Percentiles rank a stretch among this genome's conserved stretches.
Conservation (phyloP, 2,329 filamentous ascomycete species). For the Paracoccidioides brasiliensis region DNA sequence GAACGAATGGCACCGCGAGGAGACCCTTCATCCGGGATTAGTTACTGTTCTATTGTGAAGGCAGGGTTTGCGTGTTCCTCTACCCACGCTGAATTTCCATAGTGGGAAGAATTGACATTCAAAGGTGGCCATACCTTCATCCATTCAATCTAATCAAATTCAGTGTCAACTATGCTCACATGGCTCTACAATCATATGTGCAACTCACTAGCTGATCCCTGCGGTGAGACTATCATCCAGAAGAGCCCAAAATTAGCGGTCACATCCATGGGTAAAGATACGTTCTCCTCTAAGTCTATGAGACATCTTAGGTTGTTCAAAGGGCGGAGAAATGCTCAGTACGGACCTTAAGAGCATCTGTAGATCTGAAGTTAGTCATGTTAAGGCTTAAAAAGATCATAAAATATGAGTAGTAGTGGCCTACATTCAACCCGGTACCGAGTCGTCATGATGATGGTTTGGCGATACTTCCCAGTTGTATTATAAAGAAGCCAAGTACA, state of each 20-base stretch:
- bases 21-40: conserved; percentile 40
- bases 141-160: conserved; percentile 56
- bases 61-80: neutral
- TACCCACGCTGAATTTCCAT: neutral
- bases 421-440: conserved; percentile 55
- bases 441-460: conserved; percentile 29
- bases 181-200: neutral
- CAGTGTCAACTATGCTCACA: conserved; percentile 2
- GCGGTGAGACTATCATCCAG: conserved; percentile 64
- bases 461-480: neutral
- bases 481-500: neutral
- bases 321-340: neutral
- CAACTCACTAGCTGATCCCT: conserved; percentile 66
- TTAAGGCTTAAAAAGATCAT: neutral
- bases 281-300: neutral
- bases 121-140: conserved; percentile 51
- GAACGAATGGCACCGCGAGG: conserved; percentile 86
- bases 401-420: conserved; percentile 17
- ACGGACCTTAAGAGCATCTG: conserved; percentile 51
- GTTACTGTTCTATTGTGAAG: neutral
- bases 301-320: neutral
- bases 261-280: conserved; percentile 5
- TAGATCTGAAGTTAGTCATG: neutral
- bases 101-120: conserved; percentile 11
- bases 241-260: conserved; percentile 10